phyloP scores from a whole-genome alignment of 768 basidiomycete genomes.

The Mycena galericulata region DNA sequence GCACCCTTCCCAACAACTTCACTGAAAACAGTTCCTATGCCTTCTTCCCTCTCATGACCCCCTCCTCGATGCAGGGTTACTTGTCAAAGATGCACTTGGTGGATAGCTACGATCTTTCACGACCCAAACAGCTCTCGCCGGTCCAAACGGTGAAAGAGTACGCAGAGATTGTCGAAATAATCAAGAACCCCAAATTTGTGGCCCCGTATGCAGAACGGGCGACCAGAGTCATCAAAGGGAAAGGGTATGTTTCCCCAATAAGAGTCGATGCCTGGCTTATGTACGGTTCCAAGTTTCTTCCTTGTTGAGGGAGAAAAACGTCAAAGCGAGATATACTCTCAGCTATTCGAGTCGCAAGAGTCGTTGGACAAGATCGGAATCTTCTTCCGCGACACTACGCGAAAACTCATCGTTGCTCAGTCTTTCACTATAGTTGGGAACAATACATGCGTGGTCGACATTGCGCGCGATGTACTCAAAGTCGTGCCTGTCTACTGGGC shows the following conservation, averaged over 20 bases:
- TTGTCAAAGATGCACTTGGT: slow-evolving; percentile 66
- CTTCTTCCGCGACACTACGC: slow-evolving; percentile 77
- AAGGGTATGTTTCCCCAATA: slow-evolving; percentile 60
- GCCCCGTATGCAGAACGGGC: slow-evolving; percentile 64
- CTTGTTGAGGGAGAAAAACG: slow-evolving; percentile 65
- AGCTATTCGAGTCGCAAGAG: slow-evolving; percentile 61
- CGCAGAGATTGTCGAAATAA: slow-evolving; percentile 62
- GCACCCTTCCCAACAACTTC: slow-evolving; percentile 78
- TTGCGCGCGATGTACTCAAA: slow-evolving; percentile 77
- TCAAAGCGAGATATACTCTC: slow-evolving; percentile 58
- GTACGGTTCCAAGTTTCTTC: slow-evolving; percentile 67
- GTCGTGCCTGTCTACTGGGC: slow-evolving; percentile 77
- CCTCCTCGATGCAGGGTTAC: slow-evolving; percentile 71
- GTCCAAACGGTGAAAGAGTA: slow-evolving; percentile 57
- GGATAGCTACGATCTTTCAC: slow-evolving; percentile 65
- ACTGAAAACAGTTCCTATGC: slow-evolving; percentile 79
- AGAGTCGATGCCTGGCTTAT: slow-evolving; percentile 1
- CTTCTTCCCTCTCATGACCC: slow-evolving; percentile 92
- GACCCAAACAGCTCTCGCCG: slow-evolving; percentile 53
- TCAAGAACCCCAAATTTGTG: slow-evolving; percentile 61
- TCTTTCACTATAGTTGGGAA: slow-evolving; percentile 71
- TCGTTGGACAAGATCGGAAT: slow-evolving; percentile 61
- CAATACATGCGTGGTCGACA: slow-evolving; percentile 66
- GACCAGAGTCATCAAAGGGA: slow-evolving; percentile 64
- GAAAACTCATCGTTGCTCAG: slow-evolving; percentile 62